Evolutionary conservation across 2,329 filamentous ascomycete genomes (phyloP), one percentile per base, ranked within the genome.

Genomic region (Malbranchea zuffiana): DNA sequence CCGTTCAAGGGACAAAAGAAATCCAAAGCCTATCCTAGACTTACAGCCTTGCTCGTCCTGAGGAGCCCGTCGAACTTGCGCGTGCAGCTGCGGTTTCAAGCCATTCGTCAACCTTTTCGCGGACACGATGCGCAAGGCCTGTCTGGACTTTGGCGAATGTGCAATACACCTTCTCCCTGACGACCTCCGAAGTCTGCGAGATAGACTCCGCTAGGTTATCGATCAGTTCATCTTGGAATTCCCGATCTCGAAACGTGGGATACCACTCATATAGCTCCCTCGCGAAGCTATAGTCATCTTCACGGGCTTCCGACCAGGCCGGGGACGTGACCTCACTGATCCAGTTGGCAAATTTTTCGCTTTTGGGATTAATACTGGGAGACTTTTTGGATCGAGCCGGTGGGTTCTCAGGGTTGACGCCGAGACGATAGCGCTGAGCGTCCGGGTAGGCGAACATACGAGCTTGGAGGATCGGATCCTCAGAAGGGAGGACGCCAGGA

Each of bases 391-490:
- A 23, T 13, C 32, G 32, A n/a, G 18, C 12, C 6, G 60, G 60
- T 5, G 62, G 50, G 32, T 59, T 53, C 10, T 57, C 54, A 41
- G 62, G 61, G 40, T 62, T 63, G 13, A 52, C 52, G 6, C 60
- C 60, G 11, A 63, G 46, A 5, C 60, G 56, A 47, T 63, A 57
- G 16, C 57, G 49, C 11, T 56, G 52, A 7, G 57, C 71, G 37
- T 78, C 74, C 0, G 71, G 68, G 51, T 78, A 78, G 3, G 69
- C 67, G 54, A 77, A 78, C 43, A 77, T 61, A 11, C 74, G 66
- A 0, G 69, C 67, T 52, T 78, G 74, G 0, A 78, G 65, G 26
- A 78, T 68, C 60, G 74, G 72, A 48, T 82, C 78, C 5, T 73
- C 71, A 0, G 72, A 73, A 0, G 74, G 69, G 34, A 70, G 74